A percentile compares a stretch with the other conserved stretches of the same genome.
Evolutionary conservation across 495 filamentous ascomycete species (phyloP).

Genomic region (Xylaria bambusicola): DNA sequence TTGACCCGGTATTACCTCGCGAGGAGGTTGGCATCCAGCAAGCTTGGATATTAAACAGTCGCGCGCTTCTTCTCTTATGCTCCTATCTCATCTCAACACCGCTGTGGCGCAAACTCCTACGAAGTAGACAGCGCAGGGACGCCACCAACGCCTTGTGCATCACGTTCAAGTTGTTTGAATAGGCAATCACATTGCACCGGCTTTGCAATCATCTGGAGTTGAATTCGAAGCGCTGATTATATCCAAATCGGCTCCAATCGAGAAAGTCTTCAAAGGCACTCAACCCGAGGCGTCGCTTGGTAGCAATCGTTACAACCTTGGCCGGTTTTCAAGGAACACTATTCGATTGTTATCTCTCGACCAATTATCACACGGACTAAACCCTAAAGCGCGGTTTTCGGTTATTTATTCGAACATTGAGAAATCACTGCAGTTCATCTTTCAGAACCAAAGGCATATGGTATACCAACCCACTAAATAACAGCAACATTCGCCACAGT

Average conservation of each 20-base stretch:
- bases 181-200: not conserved
- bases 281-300: too few species aligned
- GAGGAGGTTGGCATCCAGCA: slow-evolving; percentile 18
- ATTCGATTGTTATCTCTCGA: not conserved
- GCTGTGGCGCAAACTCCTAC: slow-evolving; percentile 3
- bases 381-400: not conserved
- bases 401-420: not conserved
- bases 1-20: slow-evolving; percentile 15
- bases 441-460: not conserved
- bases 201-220: not conserved
- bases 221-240: not conserved
- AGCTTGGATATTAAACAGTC: slow-evolving; percentile 16
- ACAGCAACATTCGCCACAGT: too few species aligned
- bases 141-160: not conserved
- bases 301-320: not conserved
- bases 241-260: not conserved
- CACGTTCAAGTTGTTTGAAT: not conserved
- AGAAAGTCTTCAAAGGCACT: too few species aligned
- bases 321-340: not conserved
- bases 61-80: not conserved
- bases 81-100: too few species aligned
- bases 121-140: slow-evolving; percentile 4
- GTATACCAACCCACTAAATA: too few species aligned
- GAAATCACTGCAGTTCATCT: not conserved
- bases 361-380: too few species aligned